phyloP scores from a whole-genome alignment of 305 asterid genomes.

The Fraxinus dipetala region DNA sequence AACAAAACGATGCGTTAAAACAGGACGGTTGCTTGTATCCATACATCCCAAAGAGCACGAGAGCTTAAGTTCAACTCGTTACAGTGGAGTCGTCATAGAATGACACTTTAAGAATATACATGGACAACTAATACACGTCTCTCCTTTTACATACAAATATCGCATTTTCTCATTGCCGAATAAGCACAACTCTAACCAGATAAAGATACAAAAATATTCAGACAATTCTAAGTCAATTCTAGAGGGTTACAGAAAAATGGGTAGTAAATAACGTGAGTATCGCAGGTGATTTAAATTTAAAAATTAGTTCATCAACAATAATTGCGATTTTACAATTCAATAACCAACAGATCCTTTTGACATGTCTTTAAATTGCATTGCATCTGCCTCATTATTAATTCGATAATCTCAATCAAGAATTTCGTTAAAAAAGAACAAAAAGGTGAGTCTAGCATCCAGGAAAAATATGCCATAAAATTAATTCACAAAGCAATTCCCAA shows the following conservation, averaged over 20 bases:
- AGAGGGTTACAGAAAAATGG: background rate
- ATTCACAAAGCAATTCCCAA: slow-evolving; percentile 11
- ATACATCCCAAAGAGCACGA: slow-evolving; percentile 7
- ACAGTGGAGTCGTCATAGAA: background rate
- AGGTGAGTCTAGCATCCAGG: background rate
- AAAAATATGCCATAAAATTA: background rate
- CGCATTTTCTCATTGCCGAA: background rate
- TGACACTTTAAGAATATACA: slow-evolving; percentile 3
- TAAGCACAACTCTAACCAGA: background rate
- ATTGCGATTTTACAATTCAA: background rate
- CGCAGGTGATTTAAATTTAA: background rate
- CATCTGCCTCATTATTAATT: background rate
- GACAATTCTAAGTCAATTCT: background rate
- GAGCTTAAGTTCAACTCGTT: slow-evolving; percentile 19
- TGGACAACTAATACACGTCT: background rate
- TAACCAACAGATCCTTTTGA: background rate
- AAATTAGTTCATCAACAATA: background rate
- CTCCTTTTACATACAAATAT: background rate
- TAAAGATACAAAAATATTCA: background rate
- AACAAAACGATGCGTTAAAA: slow-evolving; percentile 11
- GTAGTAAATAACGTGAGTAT: background rate
- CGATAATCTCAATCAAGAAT: background rate
- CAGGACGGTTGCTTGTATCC: background rate
- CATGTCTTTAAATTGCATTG: background rate
- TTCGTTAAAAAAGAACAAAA: background rate